Conservation (phyloP, 2,329 filamentous ascomycete genomes). For the Sclerotinia minor region DNA sequence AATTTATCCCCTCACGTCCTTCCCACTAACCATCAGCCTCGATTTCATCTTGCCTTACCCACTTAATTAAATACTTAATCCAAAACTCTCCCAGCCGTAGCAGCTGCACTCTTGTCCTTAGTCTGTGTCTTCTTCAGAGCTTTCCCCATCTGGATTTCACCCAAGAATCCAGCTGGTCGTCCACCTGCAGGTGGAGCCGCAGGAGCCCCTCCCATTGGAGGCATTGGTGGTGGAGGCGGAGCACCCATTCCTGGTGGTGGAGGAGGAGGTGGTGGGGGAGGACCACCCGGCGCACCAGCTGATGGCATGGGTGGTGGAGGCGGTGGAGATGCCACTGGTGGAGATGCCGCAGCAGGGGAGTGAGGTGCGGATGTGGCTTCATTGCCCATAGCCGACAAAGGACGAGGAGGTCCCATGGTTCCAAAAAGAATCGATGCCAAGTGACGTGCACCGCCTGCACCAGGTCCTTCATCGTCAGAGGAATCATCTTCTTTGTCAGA, state of each 20-base stretch:
- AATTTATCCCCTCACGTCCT: background rate
- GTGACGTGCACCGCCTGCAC: conserved; percentile 82
- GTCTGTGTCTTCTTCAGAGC: conserved; percentile 84
- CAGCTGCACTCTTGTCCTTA: conserved; percentile 75
- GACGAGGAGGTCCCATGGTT: conserved; percentile 91
- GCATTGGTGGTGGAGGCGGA: conserved; percentile 46
- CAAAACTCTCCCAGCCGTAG: conserved; percentile 74
- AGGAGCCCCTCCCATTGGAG: conserved; percentile 40
- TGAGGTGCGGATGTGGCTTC: conserved; percentile 52
- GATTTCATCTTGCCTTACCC: background rate
- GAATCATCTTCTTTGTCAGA: conserved; percentile 75
- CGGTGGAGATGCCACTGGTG: conserved; percentile 45
- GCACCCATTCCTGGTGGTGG: conserved; percentile 39
- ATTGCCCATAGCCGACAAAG: conserved; percentile 78
- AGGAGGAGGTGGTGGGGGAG: conserved; percentile 42
- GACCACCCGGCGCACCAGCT: conserved; percentile 46
- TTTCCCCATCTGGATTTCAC: conserved; percentile 79
- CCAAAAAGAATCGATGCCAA: conserved; percentile 94
- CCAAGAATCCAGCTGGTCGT: conserved; percentile 66
- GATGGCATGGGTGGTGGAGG: conserved; percentile 50
- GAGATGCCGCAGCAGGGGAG: conserved; percentile 45
- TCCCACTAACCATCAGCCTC: background rate
- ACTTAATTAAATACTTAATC: conserved; percentile 27
- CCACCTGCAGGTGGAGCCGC: conserved; percentile 39
- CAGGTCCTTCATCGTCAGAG: conserved; percentile 73